Base-by-base conservation (phyloP, 192 early-diverging fungal species). In the Backusella tuberculispora region DNA sequence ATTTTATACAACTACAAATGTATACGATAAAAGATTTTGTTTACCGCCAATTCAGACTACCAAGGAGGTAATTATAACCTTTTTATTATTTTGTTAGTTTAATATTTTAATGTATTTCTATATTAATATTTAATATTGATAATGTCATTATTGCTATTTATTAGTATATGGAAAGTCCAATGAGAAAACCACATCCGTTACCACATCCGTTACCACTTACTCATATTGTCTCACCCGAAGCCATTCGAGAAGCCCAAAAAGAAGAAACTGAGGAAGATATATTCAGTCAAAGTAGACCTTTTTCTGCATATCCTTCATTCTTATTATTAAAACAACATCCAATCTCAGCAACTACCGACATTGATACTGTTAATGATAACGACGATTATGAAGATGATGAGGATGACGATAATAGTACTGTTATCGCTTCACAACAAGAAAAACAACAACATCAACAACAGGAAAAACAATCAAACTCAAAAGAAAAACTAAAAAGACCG, bases 401-500 rank as follows among this genome's bases (percentile, higher is more conserved):
- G 12, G 26, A 63, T 14, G 26, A 63, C 8, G 63, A 37, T 21
- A 5, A 21, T 12, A 4, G 21, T 6, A 63, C 63, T 1, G 26
- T 29, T 53, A 17, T 34, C 29, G 2, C 29, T 0, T 2, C 29
- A 34, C 29, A 34, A 34, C 29, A 34, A 34, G 29, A 34, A 34
- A 34, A 10, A 46, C 34, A 37, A 63, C n/a, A n/a, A n/a, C n/a
- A 56, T 12, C 19, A 56, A 56, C 50, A 56, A 24, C 50, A 56
- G 9, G 43, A 69, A 48, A 69, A 10, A 46, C 34, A 37, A 63
- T 45, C 6, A 45, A 84, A 41, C 14, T 34, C 48, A 34, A 45
- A 60, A 34, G 41, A 85, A 63, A 73, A 83, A 50, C 70, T 87
- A n/a, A 88, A 86, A 73, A 81, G 88, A 42, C 87, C 87, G 10